Conservation (phyloP, 257 asterid species). For the Catharanthus roseus region DNA sequence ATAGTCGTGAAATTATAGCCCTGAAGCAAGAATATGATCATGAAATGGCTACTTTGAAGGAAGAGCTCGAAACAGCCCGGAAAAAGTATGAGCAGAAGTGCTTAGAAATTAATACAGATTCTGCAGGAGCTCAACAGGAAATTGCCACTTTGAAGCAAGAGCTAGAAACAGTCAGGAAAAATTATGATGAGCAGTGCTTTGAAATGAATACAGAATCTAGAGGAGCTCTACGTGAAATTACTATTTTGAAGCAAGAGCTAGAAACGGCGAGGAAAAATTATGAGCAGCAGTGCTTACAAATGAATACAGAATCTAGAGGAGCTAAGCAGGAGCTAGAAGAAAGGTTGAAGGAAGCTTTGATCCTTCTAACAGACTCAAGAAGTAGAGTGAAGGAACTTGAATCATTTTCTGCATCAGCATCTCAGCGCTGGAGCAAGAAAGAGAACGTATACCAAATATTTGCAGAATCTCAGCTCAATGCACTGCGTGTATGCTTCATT, state of each 20-base stretch:
- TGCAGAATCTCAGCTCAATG: conserved; percentile 82
- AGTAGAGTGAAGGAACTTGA: conserved; percentile 51
- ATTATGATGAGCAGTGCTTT: conserved; percentile 30
- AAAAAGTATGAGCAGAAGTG: conserved; percentile 29
- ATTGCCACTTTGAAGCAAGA: conserved; percentile 26
- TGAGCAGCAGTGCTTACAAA: conserved; percentile 32
- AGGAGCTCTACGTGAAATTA: conserved; percentile 16
- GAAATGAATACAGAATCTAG: conserved; percentile 34
- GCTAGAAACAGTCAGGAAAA: conserved; percentile 54
- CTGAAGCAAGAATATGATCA: conserved; percentile 10
- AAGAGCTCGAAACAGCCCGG: conserved; percentile 34
- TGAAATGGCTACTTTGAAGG: conserved; percentile 20
- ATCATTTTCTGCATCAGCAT: conserved; percentile 39
- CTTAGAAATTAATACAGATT: conserved; percentile 34
- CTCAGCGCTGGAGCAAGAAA: conserved; percentile 58
- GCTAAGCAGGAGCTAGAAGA: conserved; percentile 52
- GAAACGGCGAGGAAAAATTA: conserved; percentile 31
- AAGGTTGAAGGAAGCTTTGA: conserved; percentile 41
- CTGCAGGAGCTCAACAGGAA: conserved; percentile 39
- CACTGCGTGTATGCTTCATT: conserved; percentile 55
- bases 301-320: conserved; percentile 35
- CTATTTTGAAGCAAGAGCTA: conserved; percentile 26
- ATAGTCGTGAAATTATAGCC: conserved; percentile 15
- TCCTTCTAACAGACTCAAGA: conserved; percentile 34
- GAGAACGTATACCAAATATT: conserved; percentile 50